Evolutionary conservation across 1,139 yeast genomes (phyloP).

Genomic region (Hyphopichia khmerensis): DNA sequence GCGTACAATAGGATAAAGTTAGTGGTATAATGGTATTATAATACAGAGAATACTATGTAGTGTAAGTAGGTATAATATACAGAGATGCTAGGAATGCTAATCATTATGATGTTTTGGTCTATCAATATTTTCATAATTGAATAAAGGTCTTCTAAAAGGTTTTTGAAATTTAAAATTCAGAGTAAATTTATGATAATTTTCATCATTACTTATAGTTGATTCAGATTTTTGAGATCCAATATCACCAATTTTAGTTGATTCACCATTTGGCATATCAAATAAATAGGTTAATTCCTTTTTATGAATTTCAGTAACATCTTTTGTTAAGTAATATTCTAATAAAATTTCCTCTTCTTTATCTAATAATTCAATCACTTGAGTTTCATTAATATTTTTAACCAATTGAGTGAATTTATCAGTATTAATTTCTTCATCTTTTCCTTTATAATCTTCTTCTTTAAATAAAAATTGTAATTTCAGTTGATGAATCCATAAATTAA

Average conservation of each 20-base stretch:
- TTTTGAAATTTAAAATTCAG: constrained; percentile 16
- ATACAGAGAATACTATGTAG: no score
- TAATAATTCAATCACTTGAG: constrained; percentile 16
- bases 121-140: constrained; percentile 24
- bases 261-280: constrained; percentile 22
- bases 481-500: constrained; percentile 29
- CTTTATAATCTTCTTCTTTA: constrained; percentile 9
- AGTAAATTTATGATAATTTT: constrained; percentile 18
- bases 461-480: constrained; percentile 16
- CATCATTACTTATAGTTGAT: constrained; percentile 11
- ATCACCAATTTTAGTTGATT: constrained; percentile 15
- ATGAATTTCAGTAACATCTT: constrained; percentile 27
- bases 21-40: no score
- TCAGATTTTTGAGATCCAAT: constrained; percentile 13
- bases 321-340: constrained; percentile 30
- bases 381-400: constrained; percentile 19
- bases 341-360: constrained; percentile 26
- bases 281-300: constrained; percentile 22
- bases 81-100: not conserved
- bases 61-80: no score
- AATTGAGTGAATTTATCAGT: constrained; percentile 17
- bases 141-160: constrained; percentile 23
- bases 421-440: constrained; percentile 12
- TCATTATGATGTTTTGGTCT: constrained; percentile 16
- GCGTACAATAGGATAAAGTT: no score